These are phyloP conservation scores for Colletotrichum limetticola DNA, from an alignment of 2,329 filamentous ascomycete genomes.

Conservation along the genomic window DNA sequence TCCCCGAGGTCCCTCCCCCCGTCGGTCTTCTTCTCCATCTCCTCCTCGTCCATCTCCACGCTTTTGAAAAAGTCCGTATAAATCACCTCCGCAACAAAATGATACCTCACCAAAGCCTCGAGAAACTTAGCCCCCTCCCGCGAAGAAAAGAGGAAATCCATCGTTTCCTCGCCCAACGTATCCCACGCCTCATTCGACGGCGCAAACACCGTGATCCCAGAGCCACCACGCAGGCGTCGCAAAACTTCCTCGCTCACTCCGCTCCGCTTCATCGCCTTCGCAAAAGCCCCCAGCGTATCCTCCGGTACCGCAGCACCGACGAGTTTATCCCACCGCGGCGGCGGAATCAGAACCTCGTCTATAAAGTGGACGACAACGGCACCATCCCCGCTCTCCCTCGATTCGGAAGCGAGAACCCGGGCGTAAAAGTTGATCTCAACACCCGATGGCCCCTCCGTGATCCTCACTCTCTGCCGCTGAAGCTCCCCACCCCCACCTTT, in stretches of 20 bases:
- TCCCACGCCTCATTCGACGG: slow-evolving; percentile 20
- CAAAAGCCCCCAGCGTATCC: neutral
- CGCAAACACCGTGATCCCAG: slow-evolving; percentile 14
- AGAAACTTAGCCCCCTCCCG: neutral
- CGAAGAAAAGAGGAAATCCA: slow-evolving; percentile 3
- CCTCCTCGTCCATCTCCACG: neutral
- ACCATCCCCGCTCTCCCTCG: neutral
- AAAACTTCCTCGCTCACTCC: neutral
- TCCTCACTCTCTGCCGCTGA: neutral
- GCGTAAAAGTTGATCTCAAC: slow-evolving; percentile 13
- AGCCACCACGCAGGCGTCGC: neutral
- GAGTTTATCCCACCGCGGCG: slow-evolving; percentile 17
- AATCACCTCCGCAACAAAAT: neutral
- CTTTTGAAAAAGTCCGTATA: neutral
- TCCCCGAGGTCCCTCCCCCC: neutral
- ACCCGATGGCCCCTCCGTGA: neutral
- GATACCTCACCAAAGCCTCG: slow-evolving; percentile 17
- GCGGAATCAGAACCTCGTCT: slow-evolving; percentile 28
- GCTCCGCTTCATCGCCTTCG: neutral
- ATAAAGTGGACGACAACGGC: slow-evolving; percentile 10
- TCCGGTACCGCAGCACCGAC: slow-evolving; percentile 3
- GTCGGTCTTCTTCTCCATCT: neutral
- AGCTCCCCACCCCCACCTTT: neutral
- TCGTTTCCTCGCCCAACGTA: neutral
- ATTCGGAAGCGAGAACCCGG: neutral